Evolutionary conservation across 192 early-diverging fungal genomes (phyloP).

Genomic region (Podila verticillata): DNA sequence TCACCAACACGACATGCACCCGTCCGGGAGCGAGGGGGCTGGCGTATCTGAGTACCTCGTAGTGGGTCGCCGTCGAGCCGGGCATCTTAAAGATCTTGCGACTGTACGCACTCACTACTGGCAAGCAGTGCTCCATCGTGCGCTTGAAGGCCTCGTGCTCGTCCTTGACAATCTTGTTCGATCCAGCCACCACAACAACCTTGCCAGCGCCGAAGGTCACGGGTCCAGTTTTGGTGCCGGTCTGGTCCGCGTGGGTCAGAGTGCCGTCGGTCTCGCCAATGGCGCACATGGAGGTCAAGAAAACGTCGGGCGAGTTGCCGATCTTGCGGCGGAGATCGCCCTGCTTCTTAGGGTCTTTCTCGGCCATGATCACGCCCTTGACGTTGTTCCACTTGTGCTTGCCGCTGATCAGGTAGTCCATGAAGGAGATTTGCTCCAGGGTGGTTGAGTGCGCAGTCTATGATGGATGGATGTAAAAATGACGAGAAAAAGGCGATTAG

Average conservation of each 20-base stretch:
- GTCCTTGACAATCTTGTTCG: slow-evolving; percentile 53
- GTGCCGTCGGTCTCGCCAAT: slow-evolving; percentile 31
- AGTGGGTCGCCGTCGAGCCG: slow-evolving; percentile 20
- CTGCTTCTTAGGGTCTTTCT: slow-evolving; percentile 26
- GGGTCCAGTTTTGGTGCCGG: slow-evolving; percentile 34
- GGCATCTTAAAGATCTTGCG: slow-evolving; percentile 30
- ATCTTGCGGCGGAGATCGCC: slow-evolving; percentile 23
- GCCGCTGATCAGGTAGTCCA: slow-evolving; percentile 26
- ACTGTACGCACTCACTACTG: slow-evolving; percentile 16
- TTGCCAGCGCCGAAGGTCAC: slow-evolving; percentile 19
- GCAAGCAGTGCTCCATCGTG: slow-evolving; percentile 12
- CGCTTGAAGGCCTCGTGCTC: slow-evolving; percentile 22
- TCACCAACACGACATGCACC: slow-evolving; percentile 32
- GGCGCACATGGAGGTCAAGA: slow-evolving; percentile 32
- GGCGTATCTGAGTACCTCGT: slow-evolving; percentile 19
- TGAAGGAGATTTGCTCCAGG: slow-evolving; percentile 34
- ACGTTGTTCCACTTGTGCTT: slow-evolving; percentile 37
- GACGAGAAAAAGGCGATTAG: background rate
- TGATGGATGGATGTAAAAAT: background rate
- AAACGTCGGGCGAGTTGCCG: slow-evolving; percentile 36
- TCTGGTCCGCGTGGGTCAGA: slow-evolving; percentile 13
- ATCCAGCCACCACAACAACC: slow-evolving; percentile 26
- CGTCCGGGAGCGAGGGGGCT: slow-evolving; percentile 2
- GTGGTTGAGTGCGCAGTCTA: slow-evolving; percentile 35
- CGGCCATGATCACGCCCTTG: slow-evolving; percentile 16